Conservation (phyloP, 1,139 yeast species). For the Wickerhamiella infanticola region DNA sequence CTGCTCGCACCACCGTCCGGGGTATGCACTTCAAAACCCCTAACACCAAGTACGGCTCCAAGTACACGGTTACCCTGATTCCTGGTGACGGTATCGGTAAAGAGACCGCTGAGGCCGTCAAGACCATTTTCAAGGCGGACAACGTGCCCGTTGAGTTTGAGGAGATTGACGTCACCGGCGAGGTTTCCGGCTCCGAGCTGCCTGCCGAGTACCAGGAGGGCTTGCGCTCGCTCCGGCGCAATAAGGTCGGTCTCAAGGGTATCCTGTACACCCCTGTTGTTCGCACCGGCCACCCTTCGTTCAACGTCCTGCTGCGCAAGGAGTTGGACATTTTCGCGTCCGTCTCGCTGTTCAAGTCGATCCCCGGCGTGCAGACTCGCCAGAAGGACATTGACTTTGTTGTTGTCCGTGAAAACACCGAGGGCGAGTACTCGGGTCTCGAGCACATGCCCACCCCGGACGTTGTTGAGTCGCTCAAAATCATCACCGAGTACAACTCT, state of each 20-base stretch:
- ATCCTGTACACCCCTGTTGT: conserved; percentile 81
- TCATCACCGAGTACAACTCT: conserved; percentile 85
- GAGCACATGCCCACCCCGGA: conserved; percentile 98
- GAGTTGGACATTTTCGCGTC: conserved; percentile 93
- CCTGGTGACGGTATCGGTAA: conserved; percentile 98
- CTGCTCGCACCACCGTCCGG: conserved; percentile 5
- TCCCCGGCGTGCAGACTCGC: conserved; percentile 88
- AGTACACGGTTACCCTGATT: conserved; percentile 78
- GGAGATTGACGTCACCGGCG: conserved; percentile 74
- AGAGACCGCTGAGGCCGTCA: conserved; percentile 89
- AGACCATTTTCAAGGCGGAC: conserved; percentile 71
- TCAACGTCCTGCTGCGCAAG: conserved; percentile 93
- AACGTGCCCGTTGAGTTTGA: conserved; percentile 92
- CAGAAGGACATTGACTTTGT: conserved; percentile 82
- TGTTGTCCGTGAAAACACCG: conserved; percentile 95
- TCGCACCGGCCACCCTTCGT: conserved; percentile 57
- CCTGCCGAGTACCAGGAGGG: conserved; percentile 68
- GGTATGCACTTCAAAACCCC: conserved; percentile 8
- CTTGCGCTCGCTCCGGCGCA: conserved; percentile 81
- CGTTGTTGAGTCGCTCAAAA: conserved; percentile 91
- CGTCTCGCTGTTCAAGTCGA: conserved; percentile 78
- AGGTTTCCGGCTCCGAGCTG: conserved; percentile 30
- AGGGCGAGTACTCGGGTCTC: conserved; percentile 97
- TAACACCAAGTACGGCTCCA: conserved; percentile 53
- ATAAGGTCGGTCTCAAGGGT: conserved; percentile 95